Base-by-base conservation (phyloP, 805 yeast genomes). In the Candida insectorum region DNA sequence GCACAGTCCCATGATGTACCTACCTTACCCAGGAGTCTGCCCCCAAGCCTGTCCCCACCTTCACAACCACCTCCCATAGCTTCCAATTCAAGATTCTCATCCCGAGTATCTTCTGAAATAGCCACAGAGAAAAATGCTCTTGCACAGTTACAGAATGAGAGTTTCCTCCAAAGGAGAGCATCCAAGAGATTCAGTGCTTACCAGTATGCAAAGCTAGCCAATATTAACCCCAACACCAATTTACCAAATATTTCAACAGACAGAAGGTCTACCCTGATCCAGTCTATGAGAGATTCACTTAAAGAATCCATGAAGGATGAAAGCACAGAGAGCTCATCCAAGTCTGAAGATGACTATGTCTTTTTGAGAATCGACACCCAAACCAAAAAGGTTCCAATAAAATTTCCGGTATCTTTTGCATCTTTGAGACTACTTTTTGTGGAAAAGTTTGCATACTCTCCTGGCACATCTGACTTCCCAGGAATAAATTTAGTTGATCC, bases 121-220 rank as follows among this genome's bases (percentile, higher is more conserved):
- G 14, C 19, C 21, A 30, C 30, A 19, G 34, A 34, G 16, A 26
- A 26, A 21, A 37, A 37, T 16, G 47, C 47, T 3, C 23, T 43
- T 5, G 24, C 31, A 3, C 47, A 40, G 28, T 27, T 43, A 4
- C 47, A 43, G 30, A 43, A 39, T 32, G 44, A 43, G 36, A 37
- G 28, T 17, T 17, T 36, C 12, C 25, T 93, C 20, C 94, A 83
- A 63, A 73, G 99, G 45, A 74, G 96, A 41, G 99, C 97, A 0
- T 89, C 97, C 0, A 82, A 91, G 47, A 68, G 98, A 35, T 91
- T 83, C 52, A 87, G 96, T 4, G 96, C 97, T 0, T 91, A 89
- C 41, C 97, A 91, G 51, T 81, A 81, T 58, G 86, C 94, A 1
- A 85, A 83, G 48, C 67, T 85, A 8, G 66, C 85, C 0, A 77